phyloP scores from a whole-genome alignment of 2,329 filamentous ascomycete genomes.

The Torrubiellomyces zombiae region DNA sequence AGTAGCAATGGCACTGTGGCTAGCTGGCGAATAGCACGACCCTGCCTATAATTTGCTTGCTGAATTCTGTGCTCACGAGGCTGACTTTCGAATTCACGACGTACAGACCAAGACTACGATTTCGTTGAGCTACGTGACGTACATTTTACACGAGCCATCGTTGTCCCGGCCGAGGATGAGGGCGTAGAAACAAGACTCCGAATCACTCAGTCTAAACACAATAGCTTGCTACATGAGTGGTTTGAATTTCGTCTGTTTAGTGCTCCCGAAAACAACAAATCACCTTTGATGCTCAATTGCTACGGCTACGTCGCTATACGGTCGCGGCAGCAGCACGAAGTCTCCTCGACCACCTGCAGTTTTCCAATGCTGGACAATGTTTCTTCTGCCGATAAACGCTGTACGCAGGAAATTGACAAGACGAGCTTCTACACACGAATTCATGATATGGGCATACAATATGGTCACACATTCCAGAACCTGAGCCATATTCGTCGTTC shows the following conservation, averaged over 20 bases:
- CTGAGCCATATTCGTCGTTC: conserved; percentile 8
- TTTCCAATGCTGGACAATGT: too few relatives aligned
- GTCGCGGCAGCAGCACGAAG: too few relatives aligned
- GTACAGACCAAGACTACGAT: conserved; percentile 6
- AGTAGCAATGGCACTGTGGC: too few relatives aligned
- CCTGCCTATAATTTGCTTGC: too few relatives aligned
- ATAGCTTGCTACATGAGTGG: conserved; percentile 9
- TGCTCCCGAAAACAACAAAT: conserved; percentile 9
- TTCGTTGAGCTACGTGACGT: conserved; percentile 7
- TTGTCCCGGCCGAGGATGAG: conserved; percentile 8
- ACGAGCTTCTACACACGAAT: conserved; percentile 9
- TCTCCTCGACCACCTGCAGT: too few relatives aligned
- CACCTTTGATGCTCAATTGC: conserved; percentile 10
- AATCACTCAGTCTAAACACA: conserved; percentile 7
- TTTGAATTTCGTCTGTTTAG: conserved; percentile 11
- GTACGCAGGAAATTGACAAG: conserved; percentile 6
- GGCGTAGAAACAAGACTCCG: conserved; percentile 10
- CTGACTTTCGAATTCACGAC: conserved; percentile 5
- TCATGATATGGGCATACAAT: conserved; percentile 8
- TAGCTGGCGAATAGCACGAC: too few relatives aligned
- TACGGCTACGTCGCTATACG: conserved; percentile 8
- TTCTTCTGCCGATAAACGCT: conserved; percentile 6
- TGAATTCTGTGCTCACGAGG: too few relatives aligned
- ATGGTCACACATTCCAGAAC: conserved; percentile 10
- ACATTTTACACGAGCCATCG: conserved; percentile 9